Percentiles rank a stretch among this genome's conserved stretches.
Evolutionary conservation across 2,329 filamentous ascomycete genomes (phyloP).

Genomic region (Neonectria magnoliae): DNA sequence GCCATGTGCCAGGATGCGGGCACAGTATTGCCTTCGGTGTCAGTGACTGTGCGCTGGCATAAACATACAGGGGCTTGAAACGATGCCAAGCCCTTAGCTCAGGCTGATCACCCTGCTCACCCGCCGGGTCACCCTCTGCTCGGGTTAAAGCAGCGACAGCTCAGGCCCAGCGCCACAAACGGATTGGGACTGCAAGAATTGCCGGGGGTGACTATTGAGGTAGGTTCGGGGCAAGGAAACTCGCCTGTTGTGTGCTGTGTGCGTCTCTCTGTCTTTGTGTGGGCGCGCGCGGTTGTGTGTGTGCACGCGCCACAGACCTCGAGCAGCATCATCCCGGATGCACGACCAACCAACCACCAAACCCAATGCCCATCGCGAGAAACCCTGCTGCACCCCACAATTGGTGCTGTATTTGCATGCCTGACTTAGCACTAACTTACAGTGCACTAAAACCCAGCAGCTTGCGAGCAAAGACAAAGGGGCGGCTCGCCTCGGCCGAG

Average conservation of each 20-base stretch:
- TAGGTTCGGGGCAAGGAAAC: conserved; percentile 20
- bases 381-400: conserved; percentile 15
- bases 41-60: background rate
- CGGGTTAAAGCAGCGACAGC: background rate
- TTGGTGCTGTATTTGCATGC: background rate
- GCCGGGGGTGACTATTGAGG: background rate
- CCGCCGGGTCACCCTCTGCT: background rate
- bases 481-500: background rate
- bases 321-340: conserved; percentile 10
- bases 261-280: conserved; percentile 6
- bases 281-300: conserved; percentile 8
- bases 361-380: conserved; percentile 1
- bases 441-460: background rate
- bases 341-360: conserved; percentile 4
- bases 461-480: background rate
- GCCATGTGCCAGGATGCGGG: background rate
- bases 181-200: background rate
- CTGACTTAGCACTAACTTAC: background rate
- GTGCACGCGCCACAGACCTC: conserved; percentile 19
- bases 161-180: background rate
- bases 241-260: conserved; percentile 25
- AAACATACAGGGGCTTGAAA: background rate
- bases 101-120: background rate
- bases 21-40: background rate
- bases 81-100: background rate